Evolutionary conservation across 2,329 filamentous ascomycete genomes (phyloP).

Genomic region (Bipolaris victoriae): DNA sequence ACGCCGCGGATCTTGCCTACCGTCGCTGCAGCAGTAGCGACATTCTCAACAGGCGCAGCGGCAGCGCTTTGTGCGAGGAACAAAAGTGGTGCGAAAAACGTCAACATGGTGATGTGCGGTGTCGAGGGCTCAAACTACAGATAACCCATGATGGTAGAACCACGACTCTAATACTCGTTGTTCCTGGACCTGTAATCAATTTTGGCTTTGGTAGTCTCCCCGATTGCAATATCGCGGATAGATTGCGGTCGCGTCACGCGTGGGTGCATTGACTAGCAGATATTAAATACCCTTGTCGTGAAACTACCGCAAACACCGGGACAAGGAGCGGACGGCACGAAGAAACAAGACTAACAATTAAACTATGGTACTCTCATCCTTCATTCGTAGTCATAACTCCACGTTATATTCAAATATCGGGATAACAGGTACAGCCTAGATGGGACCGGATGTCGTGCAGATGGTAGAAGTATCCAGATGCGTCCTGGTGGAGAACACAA

Average conservation of each 20-base stretch:
- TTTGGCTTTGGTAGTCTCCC: not conserved
- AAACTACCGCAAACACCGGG: not conserved
- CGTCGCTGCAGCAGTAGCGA: slow-evolving; percentile 39
- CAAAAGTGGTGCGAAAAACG: slow-evolving; percentile 11
- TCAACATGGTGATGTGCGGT: slow-evolving; percentile 10
- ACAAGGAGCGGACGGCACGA: not conserved
- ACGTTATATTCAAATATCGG: no score
- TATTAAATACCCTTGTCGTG: slow-evolving; percentile 4
- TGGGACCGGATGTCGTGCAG: not conserved
- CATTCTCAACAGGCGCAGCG: slow-evolving; percentile 19
- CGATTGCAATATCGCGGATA: slow-evolving; percentile 13
- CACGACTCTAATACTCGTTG: not conserved
- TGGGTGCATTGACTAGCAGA: slow-evolving; percentile 6
- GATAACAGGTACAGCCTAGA: not conserved
- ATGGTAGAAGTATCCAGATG: not conserved
- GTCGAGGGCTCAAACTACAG: not conserved
- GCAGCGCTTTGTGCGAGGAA: slow-evolving; percentile 13
- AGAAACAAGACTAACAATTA: not conserved
- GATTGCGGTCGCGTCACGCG: slow-evolving; percentile 16
- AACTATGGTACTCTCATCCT: not conserved
- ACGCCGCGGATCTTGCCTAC: slow-evolving; percentile 60
- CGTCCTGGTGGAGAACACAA: not conserved
- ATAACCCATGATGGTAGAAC: not conserved
- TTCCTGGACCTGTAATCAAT: not conserved
- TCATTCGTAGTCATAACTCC: not conserved